A percentile compares a stretch with the other conserved stretches of the same genome.
Evolutionary conservation across 2,329 filamentous ascomycete species (phyloP).

Genomic region (Rhinocladiella similis): DNA sequence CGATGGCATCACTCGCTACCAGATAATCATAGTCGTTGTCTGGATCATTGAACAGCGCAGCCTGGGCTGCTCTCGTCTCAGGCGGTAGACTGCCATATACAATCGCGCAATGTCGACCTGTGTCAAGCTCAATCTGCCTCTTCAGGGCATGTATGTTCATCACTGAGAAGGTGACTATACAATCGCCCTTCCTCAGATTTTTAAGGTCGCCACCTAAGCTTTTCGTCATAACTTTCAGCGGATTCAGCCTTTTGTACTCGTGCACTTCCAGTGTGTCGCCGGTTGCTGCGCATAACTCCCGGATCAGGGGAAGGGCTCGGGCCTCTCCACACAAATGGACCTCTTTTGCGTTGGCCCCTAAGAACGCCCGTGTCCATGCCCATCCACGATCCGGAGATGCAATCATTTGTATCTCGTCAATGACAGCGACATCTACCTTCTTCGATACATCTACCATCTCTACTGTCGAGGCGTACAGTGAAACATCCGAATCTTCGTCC

Average conservation of each 20-base stretch:
- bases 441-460: conserved; percentile 73
- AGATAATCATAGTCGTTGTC: conserved; percentile 94
- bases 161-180: conserved; percentile 82
- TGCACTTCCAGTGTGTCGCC: conserved; percentile 84
- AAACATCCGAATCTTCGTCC: conserved; percentile 53
- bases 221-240: conserved; percentile 64
- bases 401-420: conserved; percentile 99
- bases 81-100: conserved; percentile 91
- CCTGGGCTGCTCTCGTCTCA: conserved; percentile 89
- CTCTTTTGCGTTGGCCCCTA: conserved; percentile 84
- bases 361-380: conserved; percentile 89
- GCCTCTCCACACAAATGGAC: conserved; percentile 92
- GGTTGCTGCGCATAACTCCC: conserved; percentile 71
- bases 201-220: conserved; percentile 65
- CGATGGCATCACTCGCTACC: conserved; percentile 92
- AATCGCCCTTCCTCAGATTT: conserved; percentile 82
- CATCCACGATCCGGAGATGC: conserved; percentile 76
- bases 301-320: conserved; percentile 74
- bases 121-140: conserved; percentile 70
- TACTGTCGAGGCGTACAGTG: conserved; percentile 82
- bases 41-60: conserved; percentile 89
- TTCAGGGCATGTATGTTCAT: conserved; percentile 80
- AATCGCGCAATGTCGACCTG: conserved; percentile 80
- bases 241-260: conserved; percentile 79
- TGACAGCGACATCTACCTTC: conserved; percentile 81